Evolutionary conservation across 1,139 yeast species (phyloP), one percentile per base, ranked within the genome.

Genomic region (Nakaseomyces sp.): DNA sequence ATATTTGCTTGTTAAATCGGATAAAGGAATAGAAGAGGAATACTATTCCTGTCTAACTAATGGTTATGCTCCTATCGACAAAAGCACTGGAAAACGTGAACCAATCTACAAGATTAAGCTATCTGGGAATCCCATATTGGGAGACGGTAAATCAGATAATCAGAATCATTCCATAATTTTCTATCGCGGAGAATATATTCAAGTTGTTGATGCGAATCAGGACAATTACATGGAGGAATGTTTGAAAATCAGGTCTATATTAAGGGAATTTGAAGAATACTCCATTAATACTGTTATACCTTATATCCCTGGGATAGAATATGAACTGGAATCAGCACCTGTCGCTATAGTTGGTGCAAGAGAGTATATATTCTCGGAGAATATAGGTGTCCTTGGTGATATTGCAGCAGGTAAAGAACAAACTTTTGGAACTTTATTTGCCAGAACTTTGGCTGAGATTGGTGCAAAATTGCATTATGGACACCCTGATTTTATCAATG

Each of bases 381-480:
- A 82, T 53, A 76, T 82, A 45, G 96, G 96, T 5, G 80, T 86
- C 3, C 65, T 87, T 18, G 96, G 96, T 1, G 96, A 87, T 63
- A 81, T 87, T 45, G 95, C 96, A 1, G 96, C 96, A 1, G 94
- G 95, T 0, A 87, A 87, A 56, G 96, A 87, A 57, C 95, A 87
- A 59, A 87, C 96, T 0, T 87, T 87, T 69, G 95, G 96, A 0
- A 87, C 96, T 0, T 66, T 87, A 45, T 87, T 86, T 68, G 89
- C 95, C 0, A 70, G 96, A 51, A 84, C 95, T 0, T 65, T 87
- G 52, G 89, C 94, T 0, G 83, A 81, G 50, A 79, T 87, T 50
- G 95, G 95, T 0, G 95, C 93, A 0, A 87, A 87, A 58, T 66
- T 87, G 32, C 96, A 87, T 57, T 87, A 87, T 64, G 96, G 96